phyloP scores from a whole-genome alignment of 1,284 basidiomycete genomes.

The Papiliotrema flavescens region DNA sequence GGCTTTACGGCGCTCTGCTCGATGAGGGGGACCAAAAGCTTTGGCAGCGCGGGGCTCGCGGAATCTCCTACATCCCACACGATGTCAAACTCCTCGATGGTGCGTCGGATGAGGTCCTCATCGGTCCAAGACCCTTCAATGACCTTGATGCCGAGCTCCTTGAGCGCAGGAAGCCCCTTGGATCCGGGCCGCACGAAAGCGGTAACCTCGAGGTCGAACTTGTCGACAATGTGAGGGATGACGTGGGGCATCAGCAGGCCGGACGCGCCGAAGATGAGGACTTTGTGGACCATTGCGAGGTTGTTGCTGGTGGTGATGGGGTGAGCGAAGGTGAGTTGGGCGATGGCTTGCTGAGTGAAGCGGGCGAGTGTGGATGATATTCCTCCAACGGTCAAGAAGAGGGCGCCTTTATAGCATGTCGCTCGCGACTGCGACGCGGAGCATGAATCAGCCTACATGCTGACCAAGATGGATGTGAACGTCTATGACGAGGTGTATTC shows the following conservation, averaged over 20 bases:
- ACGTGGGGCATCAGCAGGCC: not conserved
- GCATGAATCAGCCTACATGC: not conserved
- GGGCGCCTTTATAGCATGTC: not conserved
- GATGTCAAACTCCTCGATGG: not conserved
- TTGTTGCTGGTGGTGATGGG: not conserved
- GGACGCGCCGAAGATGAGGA: conserved; percentile 1
- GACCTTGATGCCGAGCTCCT: not conserved
- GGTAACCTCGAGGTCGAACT: not conserved
- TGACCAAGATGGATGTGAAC: not conserved
- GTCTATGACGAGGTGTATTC: not conserved
- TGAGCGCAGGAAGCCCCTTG: not conserved
- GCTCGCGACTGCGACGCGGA: not conserved
- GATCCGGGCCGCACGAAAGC: conserved; percentile 1
- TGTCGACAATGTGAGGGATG: not conserved
- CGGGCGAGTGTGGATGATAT: not conserved
- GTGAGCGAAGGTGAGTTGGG: not conserved
- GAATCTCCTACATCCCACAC: not conserved
- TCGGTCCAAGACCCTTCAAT: not conserved
- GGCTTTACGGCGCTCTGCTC: not conserved
- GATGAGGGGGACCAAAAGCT: not conserved
- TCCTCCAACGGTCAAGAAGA: not conserved
- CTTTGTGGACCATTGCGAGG: not conserved
- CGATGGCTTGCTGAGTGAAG: no score
- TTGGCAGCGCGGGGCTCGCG: not conserved
- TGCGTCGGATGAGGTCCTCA: not conserved